Percentiles rank a stretch among this genome's conserved stretches.
These are phyloP conservation scores for Daldinia sp. DNA, from an alignment of 2,329 filamentous ascomycete genomes.

Conservation along the genomic window DNA sequence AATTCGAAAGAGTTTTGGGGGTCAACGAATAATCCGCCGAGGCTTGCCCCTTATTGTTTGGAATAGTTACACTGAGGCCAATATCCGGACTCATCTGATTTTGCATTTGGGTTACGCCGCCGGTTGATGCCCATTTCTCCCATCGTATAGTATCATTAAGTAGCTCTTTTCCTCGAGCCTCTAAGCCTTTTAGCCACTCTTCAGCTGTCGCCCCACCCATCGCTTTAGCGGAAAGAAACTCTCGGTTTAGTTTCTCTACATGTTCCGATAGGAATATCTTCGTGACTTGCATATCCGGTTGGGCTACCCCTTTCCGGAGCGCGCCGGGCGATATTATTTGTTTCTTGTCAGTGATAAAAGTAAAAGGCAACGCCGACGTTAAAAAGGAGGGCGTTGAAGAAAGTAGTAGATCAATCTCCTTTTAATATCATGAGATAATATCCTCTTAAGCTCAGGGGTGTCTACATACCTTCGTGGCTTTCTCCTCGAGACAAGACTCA, in stretches of 20 bases:
- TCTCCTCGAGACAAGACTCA: slow-evolving; percentile 67
- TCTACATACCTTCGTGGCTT: slow-evolving; percentile 68
- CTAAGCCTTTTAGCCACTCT: slow-evolving; percentile 82
- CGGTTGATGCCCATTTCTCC: slow-evolving; percentile 73
- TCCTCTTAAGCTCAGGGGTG: slow-evolving; percentile 1
- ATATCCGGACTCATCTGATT: slow-evolving; percentile 38
- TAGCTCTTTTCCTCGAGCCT: slow-evolving; percentile 66
- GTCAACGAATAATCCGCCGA: slow-evolving; percentile 3
- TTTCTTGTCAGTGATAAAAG: slow-evolving; percentile 68
- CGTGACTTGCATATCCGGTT: slow-evolving; percentile 60
- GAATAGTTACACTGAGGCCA: not conserved
- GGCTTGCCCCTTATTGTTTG: not conserved
- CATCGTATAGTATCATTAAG: slow-evolving; percentile 72
- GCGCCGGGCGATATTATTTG: slow-evolving; percentile 66
- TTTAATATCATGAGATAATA: slow-evolving; percentile 37
- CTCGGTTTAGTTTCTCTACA: slow-evolving; percentile 67
- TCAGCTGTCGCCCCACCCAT: slow-evolving; percentile 74
- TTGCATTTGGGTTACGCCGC: slow-evolving; percentile 52
- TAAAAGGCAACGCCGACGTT: slow-evolving; percentile 73
- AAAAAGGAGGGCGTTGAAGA: slow-evolving; percentile 68
- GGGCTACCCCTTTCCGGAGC: slow-evolving; percentile 60
- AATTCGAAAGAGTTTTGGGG: not conserved
- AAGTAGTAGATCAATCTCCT: slow-evolving; percentile 76
- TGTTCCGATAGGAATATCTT: slow-evolving; percentile 73
- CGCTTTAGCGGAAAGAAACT: slow-evolving; percentile 70